Base-by-base conservation (phyloP, 345 rosid species). In the Pistacia vera region DNA sequence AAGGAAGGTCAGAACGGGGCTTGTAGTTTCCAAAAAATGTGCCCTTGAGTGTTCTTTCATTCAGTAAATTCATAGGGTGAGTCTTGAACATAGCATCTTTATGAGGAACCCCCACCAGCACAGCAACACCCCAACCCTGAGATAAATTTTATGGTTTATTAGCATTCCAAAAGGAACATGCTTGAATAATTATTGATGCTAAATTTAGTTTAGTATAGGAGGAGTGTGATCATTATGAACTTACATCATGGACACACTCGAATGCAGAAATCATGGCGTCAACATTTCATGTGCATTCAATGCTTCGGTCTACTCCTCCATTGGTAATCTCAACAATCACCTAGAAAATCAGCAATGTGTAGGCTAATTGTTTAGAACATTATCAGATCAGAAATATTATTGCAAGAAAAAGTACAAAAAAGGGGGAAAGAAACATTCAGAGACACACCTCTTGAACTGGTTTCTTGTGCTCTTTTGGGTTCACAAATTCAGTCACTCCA, bases 21-120 rank as follows among this genome's bases (percentile, higher is more conserved):
- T 85, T 89, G 86, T 82, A 85, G 84, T 89, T 85, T 56, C 93
- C 89, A 17, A 78, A 87, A 87, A 89, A 85, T 22, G 93, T 85
- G 11, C 89, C 93, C 62, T 82, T 87, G 1, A 89, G 84, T 46
- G 89, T 89, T 64, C 88, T 83, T 77, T 87, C 89, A 1, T 85
- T 76, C 66, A 85, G 59, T 16, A 87, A 4, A 54, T 87, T 87
- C 81, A 87, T 11, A 0, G 92, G 89, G 56, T 85, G 86, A 8
- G 89, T 84, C 75, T 87, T 87, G 83, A 87, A 87, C 0, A 75
- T 82, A 14, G 73, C 92, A 11, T 87, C 88, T 73, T 85, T 87
- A 75, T 65, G 74, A 0, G 90, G 92, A 33, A 85, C 85, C 0
- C 90, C 90, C 0, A 87, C 90, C 0, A 89, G 81, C 5, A 83